These are phyloP conservation scores for Rhazya stricta DNA, from an alignment of 257 asterid genomes.

Conservation along the genomic window DNA sequence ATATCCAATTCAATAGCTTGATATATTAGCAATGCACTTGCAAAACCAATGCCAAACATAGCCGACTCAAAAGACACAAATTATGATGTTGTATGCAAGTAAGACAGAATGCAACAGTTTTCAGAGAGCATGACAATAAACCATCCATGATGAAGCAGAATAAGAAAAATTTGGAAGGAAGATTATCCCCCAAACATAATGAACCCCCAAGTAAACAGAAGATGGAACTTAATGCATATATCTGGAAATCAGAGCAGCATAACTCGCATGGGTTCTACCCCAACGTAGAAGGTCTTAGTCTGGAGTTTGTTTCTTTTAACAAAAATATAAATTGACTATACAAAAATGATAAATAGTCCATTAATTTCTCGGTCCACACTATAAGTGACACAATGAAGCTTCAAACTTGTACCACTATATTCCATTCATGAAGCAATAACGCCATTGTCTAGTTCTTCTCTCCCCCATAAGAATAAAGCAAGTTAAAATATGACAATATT, in stretches of 20 bases:
- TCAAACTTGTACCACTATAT: constrained; percentile 16
- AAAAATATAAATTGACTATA: constrained; percentile 53
- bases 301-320: constrained; percentile 73
- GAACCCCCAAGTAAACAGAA: not conserved
- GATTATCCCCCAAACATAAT: not conserved
- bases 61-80: not conserved
- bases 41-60: not conserved
- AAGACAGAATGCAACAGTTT: not conserved
- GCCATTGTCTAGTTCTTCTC: not conserved
- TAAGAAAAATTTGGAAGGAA: not conserved
- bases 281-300: constrained; percentile 60
- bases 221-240: not conserved
- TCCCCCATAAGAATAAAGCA: not conserved
- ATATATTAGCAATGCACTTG: not conserved
- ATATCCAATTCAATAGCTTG: too few species aligned
- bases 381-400: constrained; percentile 25
- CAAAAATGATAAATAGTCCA: constrained; percentile 61
- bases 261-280: constrained; percentile 73
- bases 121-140: not conserved
- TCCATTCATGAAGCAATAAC: not conserved
- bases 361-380: constrained; percentile 76
- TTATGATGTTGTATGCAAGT: not conserved
- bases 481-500: not conserved
- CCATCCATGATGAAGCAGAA: not conserved
- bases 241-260: not conserved